Conservation (phyloP, 164 flowering plant species). For the Aristolochia fimbriata region DNA sequence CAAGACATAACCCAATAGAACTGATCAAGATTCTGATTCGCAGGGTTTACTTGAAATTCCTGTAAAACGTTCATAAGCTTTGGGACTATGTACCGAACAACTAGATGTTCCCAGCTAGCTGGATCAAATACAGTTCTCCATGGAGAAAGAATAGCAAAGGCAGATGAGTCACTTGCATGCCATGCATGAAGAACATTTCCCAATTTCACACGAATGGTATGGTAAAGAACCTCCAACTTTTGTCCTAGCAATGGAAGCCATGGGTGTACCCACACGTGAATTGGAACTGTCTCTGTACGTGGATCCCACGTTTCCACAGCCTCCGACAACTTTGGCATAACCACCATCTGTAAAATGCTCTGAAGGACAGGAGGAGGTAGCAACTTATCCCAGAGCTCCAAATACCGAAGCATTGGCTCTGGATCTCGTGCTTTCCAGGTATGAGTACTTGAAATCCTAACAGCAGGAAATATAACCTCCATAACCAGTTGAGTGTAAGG, state of each 20-base stretch:
- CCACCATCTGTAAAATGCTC: slow-evolving; percentile 45
- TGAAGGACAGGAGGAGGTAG: slow-evolving; percentile 59
- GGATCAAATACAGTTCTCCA: slow-evolving; percentile 91
- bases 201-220: slow-evolving; percentile 56
- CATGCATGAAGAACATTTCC: slow-evolving; percentile 80
- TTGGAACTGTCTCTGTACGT: slow-evolving; percentile 68
- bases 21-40: slow-evolving; percentile 63
- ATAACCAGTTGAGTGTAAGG: slow-evolving; percentile 58
- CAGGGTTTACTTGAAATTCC: slow-evolving; percentile 75
- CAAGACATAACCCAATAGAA: slow-evolving; percentile 77
- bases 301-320: slow-evolving; percentile 93
- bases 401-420: slow-evolving; percentile 73
- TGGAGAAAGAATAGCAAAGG: slow-evolving; percentile 64
- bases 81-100: slow-evolving; percentile 67
- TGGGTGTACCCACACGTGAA: slow-evolving; percentile 91
- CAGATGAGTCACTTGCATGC: slow-evolving; percentile 90
- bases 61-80: slow-evolving; percentile 55
- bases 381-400: slow-evolving; percentile 74
- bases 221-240: slow-evolving; percentile 61
- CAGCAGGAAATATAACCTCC: slow-evolving; percentile 82
- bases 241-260: slow-evolving; percentile 78
- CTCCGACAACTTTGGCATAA: slow-evolving; percentile 63
- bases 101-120: slow-evolving; percentile 76
- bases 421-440: slow-evolving; percentile 88
- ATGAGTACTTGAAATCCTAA: slow-evolving; percentile 69